phyloP scores from a whole-genome alignment of 805 yeast genomes.

The Saccharomycopsis fibuligera region DNA sequence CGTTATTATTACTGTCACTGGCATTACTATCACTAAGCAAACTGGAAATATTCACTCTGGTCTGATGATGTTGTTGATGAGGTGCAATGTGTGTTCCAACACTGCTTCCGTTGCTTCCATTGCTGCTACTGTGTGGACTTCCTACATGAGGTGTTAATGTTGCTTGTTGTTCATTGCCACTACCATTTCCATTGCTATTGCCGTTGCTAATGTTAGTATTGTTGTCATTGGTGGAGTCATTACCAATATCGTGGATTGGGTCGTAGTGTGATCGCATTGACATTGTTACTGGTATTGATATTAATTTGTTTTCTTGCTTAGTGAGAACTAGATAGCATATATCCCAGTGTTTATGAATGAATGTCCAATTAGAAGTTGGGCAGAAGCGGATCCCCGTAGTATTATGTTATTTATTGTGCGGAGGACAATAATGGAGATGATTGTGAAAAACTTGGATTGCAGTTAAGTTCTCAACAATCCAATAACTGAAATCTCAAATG shows the following conservation, averaged over 20 bases:
- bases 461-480: neutral
- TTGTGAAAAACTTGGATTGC: neutral
- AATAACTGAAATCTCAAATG: too few relatives aligned
- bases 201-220: too few relatives aligned
- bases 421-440: neutral
- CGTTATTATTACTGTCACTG: neutral
- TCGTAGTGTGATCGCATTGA: slow-evolving; percentile 18
- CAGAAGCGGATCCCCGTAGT: neutral
- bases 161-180: too few relatives aligned
- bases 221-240: neutral
- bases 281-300: slow-evolving; percentile 2
- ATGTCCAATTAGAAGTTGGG: neutral
- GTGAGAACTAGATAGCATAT: neutral
- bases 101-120: neutral
- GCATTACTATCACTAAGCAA: slow-evolving; percentile 1
- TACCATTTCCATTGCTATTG: too few relatives aligned
- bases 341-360: neutral
- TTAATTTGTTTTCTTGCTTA: neutral
- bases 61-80: neutral
- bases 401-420: neutral
- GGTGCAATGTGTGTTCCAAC: slow-evolving; percentile 1
- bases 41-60: slow-evolving; percentile 13
- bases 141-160: neutral
- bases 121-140: neutral
- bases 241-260: slow-evolving; percentile 17